Evolutionary conservation across 1,284 basidiomycete genomes (phyloP), one percentile per base, ranked within the genome.

Genomic region (Rhodotorula sp.): DNA sequence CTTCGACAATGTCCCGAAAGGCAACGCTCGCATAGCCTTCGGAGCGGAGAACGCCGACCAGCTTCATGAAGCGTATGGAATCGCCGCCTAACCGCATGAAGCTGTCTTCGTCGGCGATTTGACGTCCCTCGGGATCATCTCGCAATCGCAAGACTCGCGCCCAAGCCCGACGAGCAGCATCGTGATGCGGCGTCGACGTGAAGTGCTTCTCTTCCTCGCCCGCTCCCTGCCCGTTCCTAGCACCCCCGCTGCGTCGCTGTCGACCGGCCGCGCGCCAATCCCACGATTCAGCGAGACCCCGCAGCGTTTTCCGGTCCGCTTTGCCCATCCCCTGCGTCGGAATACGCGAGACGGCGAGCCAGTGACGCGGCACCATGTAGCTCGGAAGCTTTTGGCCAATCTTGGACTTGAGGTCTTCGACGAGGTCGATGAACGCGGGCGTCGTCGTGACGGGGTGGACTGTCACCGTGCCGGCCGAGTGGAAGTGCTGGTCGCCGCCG

Each of bases 1-100:
- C 69, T 8, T 73, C 66, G 14, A 69, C 71, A 18, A 78, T 49
- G 26, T 71, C 65, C 8, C 62, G 65, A 65, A 76, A 78, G 20
- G 58, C 26, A 5, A 65, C 48, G 5, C 58, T 20, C 7, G 47
- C n/a, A 34, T 62, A 76, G 16, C 75, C 75, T 18, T 49, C 48
- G 16, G 54, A 46, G 0, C 75, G 59, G 0, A 78, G n/a, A 5
- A 49, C 54, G n/a, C 70, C 49, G 20, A 78, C 67, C n/a, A 75
- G 60, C 67, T 70, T 71, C 70, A 78, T 70, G 64, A 78, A 76
- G 4, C 76, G 69, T 62, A 78, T 78, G 52, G 76, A 78, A 58
- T 78, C 78, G 23, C 78, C 78, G 3, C 78, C 78, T 7, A 78
- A 65, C 48, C 67, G 72, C 8, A 73, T 70, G 65, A 78, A 78